phyloP scores from a whole-genome alignment of 768 basidiomycete species.

The Tricholoma matsutake region DNA sequence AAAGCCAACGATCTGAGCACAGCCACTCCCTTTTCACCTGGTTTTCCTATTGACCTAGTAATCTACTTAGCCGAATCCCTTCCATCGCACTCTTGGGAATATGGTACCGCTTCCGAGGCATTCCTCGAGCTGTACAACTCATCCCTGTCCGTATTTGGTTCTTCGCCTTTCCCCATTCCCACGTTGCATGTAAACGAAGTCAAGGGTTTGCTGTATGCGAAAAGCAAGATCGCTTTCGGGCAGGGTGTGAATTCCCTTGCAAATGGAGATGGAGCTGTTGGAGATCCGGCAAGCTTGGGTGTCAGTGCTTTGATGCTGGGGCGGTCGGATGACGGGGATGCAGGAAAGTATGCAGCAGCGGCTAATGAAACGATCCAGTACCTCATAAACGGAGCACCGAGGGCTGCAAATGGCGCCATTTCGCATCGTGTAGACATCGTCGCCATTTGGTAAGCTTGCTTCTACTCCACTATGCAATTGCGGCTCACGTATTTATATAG shows the following conservation, averaged over 20 bases:
- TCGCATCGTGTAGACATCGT: constrained; percentile 48
- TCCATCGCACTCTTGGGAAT: constrained; percentile 31
- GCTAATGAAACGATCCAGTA: constrained; percentile 40
- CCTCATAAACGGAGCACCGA: constrained; percentile 39
- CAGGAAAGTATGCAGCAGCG: constrained; percentile 32
- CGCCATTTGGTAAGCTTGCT: constrained; percentile 43
- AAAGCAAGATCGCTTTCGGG: constrained; percentile 18
- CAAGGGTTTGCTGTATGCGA: constrained; percentile 17
- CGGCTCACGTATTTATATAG: constrained; percentile 20
- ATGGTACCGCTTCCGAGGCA: constrained; percentile 26
- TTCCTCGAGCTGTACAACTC: constrained; percentile 28
- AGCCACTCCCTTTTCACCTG: constrained; percentile 18
- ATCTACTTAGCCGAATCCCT: constrained; percentile 17
- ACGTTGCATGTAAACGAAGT: constrained; percentile 11
- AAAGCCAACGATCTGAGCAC: not conserved
- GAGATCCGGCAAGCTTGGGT: constrained; percentile 55
- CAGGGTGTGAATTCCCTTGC: constrained; percentile 12
- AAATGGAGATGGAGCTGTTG: constrained; percentile 40
- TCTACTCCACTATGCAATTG: not conserved
- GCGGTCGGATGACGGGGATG: constrained; percentile 24
- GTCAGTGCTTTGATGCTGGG: constrained; percentile 40
- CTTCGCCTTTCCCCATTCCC: constrained; percentile 23
- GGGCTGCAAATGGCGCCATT: constrained; percentile 45
- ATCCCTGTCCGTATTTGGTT: constrained; percentile 25
- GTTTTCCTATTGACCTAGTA: constrained; percentile 26